Percentiles rank a stretch among this genome's conserved stretches.
Conservation (phyloP, 768 basidiomycete genomes). For the Amanita rimosa region DNA sequence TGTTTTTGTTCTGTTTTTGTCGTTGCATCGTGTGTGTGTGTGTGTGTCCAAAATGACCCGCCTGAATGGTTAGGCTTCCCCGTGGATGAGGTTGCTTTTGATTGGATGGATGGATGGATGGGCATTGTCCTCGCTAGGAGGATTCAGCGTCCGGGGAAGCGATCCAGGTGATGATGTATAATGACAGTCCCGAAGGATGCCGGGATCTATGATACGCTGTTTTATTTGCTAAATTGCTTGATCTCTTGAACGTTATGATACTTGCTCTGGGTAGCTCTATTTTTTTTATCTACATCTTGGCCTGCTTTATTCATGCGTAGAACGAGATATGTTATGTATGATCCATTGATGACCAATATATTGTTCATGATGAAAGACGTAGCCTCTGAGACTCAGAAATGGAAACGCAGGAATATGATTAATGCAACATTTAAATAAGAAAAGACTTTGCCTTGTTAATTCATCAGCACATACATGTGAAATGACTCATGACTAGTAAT, state of each 20-base stretch:
- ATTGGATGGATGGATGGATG: background rate
- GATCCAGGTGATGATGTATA: background rate
- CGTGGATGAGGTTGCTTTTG: background rate
- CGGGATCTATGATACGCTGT: background rate
- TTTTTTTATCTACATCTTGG: background rate
- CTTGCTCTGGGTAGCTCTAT: background rate
- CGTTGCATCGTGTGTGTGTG: background rate
- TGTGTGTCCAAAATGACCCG: background rate
- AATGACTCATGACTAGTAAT: no score
- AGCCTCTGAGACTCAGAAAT: no score
- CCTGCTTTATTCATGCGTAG: background rate
- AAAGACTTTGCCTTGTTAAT: no score
- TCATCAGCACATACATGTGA: no score
- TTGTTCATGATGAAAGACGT: no score
- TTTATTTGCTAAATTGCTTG: constrained; percentile 3
- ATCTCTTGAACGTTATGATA: background rate
- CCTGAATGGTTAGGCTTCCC: background rate
- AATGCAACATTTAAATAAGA: no score
- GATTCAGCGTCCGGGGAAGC: constrained; percentile 2
- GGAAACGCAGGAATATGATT: no score
- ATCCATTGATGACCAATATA: background rate
- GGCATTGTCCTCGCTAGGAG: constrained; percentile 4
- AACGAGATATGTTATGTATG: background rate
- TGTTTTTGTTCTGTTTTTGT: background rate
- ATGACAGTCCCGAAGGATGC: background rate